phyloP scores from a whole-genome alignment of 2,329 filamentous ascomycete genomes.

The Blastomyces silverae region DNA sequence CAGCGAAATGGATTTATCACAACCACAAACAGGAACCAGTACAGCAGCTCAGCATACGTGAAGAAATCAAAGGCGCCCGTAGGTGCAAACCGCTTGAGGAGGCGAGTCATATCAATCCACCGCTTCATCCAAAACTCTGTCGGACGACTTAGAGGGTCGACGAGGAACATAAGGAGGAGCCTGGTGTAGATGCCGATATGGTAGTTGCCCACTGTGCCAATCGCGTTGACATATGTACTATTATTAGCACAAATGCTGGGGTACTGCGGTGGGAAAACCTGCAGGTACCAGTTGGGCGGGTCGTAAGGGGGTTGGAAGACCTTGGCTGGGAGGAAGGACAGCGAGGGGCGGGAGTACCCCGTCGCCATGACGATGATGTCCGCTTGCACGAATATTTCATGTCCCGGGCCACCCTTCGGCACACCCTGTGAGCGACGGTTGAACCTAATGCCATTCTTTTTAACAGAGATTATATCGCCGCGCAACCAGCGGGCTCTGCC shows the following conservation, averaged over 20 bases:
- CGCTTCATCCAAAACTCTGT: conserved; percentile 67
- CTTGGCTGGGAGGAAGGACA: conserved; percentile 66
- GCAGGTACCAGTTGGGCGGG: conserved; percentile 82
- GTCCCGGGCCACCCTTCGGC: conserved; percentile 66
- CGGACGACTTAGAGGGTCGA: conserved; percentile 69
- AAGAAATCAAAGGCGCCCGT: conserved; percentile 82
- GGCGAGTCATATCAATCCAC: conserved; percentile 78
- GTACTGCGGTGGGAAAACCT: conserved; percentile 71
- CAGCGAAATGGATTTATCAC: conserved; percentile 76
- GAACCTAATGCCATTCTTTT: conserved; percentile 59
- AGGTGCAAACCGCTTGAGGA: conserved; percentile 62
- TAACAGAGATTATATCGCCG: conserved; percentile 66
- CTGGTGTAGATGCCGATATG: conserved; percentile 87
- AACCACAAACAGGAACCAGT: conserved; percentile 78
- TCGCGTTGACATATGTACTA: conserved; percentile 72
- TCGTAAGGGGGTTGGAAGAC: conserved; percentile 66
- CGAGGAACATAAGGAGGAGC: conserved; percentile 77
- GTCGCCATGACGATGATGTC: conserved; percentile 80
- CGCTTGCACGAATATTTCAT: conserved; percentile 57
- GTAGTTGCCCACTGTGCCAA: conserved; percentile 77
- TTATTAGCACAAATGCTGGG: conserved; percentile 73
- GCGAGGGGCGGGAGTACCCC: conserved; percentile 66
- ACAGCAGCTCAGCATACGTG: conserved; percentile 75
- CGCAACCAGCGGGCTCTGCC: conserved; percentile 72
- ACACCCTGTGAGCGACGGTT: conserved; percentile 66